Conservation (phyloP, 345 rosid species). For the Noccaea caerulescens region DNA sequence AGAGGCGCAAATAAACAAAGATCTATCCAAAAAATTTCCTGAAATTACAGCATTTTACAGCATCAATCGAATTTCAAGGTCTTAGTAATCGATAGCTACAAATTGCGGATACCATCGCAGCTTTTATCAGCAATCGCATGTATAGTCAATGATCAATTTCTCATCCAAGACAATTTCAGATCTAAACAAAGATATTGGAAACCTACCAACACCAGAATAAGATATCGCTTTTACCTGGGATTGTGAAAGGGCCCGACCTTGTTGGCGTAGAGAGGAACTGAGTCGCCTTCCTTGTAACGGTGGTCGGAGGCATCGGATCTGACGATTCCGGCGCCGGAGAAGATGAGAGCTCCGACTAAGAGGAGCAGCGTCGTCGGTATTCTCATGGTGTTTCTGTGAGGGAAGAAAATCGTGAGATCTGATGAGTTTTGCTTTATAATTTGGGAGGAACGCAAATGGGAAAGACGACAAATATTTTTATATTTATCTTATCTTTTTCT, state of each 20-base stretch:
- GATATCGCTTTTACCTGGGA: constrained; percentile 55
- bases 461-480: constrained; percentile 1
- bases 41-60: constrained; percentile 14
- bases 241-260: constrained; percentile 86
- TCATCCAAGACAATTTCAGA: constrained; percentile 27
- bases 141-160: constrained; percentile 3
- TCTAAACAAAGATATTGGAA: constrained; percentile 16
- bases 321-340: constrained; percentile 44
- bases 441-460: constrained; percentile 3
- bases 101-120: constrained; percentile 3
- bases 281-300: constrained; percentile 67
- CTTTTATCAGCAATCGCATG: neutral
- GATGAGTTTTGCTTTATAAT: constrained; percentile 25
- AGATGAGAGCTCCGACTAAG: constrained; percentile 47
- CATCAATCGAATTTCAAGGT: constrained; percentile 3
- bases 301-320: constrained; percentile 73
- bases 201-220: constrained; percentile 20
- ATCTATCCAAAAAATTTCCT: neutral
- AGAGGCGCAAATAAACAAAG: neutral
- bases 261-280: constrained; percentile 77
- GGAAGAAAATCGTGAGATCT: constrained; percentile 38
- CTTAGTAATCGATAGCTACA: neutral
- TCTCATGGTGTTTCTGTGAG: constrained; percentile 37
- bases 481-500: neutral
- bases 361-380: constrained; percentile 42